Base-by-base conservation (phyloP, 2,329 filamentous ascomycete species). In the Cladosporium sp. region DNA sequence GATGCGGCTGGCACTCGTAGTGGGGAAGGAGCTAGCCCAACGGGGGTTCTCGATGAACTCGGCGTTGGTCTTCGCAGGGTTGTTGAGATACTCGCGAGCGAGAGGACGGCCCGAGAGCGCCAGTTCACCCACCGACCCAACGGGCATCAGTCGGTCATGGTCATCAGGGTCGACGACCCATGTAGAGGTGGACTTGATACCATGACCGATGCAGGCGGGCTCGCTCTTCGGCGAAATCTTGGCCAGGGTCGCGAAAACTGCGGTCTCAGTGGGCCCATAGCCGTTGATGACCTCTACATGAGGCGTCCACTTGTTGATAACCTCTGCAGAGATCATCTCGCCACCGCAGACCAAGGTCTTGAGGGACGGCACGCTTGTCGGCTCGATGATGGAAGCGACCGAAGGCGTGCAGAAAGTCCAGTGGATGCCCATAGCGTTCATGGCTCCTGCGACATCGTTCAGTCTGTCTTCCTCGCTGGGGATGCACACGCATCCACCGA, bases 401-500 rank as follows among this genome's bases (percentile, higher is more conserved):
- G 73, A 71, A 1, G 76, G 75, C 1, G 75, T 77, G 14, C 76
- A 60, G 54, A 70, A 66, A 6, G 69, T 67, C 67, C 70, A 73
- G 41, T 77, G 76, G n/a, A 68, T 60, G 3, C 61, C 58, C 54
- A 70, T 62, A 9, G 58, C 59, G 43, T 63, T 65, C 49, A 71
- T 67, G 3, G 57, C 73, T 10, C 72, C 72, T n/a, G 71, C 68
- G 28, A 77, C 67, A 56, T 77, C 72, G 49, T 74, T 74, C 56
- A 77, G 66, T 3, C 74, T 70, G 22, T 74, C 70, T 40, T 72
- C 62, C 60, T 73, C 62, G 58, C 70, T 72, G 1, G 74, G 74
- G 6, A 77, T 69, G 57, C 75, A 77, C 7, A 78, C 66, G 19
- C 71, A 73, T 16, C 74, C 76, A 45, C 76, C 76, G 16, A 69